Conservation (phyloP, 495 filamentous ascomycete genomes). For the Penicillium roqueforti region DNA sequence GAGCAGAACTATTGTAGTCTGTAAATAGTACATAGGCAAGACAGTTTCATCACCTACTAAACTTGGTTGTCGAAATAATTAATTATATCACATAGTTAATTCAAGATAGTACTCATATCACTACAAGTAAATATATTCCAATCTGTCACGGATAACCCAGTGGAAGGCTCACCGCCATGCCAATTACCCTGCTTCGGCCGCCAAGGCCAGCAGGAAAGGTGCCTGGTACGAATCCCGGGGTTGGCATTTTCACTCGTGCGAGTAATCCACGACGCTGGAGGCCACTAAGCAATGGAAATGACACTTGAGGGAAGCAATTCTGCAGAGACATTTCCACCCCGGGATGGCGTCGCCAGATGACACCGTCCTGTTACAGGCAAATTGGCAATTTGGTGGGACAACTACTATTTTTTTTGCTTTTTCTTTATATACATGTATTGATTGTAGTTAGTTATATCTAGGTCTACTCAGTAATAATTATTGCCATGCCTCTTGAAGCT, state of each 20-base stretch:
- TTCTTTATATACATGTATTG: too few species aligned
- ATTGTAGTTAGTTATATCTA: too few species aligned
- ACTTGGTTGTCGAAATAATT: too few species aligned
- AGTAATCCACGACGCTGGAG: constrained; percentile 57
- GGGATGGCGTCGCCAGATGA: constrained; percentile 57
- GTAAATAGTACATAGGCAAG: too few species aligned
- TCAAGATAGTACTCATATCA: neutral
- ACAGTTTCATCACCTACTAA: too few species aligned
- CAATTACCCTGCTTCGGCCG: constrained; percentile 40
- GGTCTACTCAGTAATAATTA: too few species aligned
- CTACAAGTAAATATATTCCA: neutral
- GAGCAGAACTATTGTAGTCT: too few species aligned
- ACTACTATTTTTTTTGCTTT: constrained; percentile 23
- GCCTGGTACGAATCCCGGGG: constrained; percentile 60
- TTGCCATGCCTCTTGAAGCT: too few species aligned
- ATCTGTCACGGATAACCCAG: constrained; percentile 50
- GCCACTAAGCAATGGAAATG: constrained; percentile 59
- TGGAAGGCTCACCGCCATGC: constrained; percentile 43
- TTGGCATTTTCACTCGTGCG: constrained; percentile 53
- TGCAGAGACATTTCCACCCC: constrained; percentile 60
- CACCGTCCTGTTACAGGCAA: constrained; percentile 48
- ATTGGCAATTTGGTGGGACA: constrained; percentile 39
- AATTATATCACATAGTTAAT: too few species aligned
- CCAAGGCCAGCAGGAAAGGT: constrained; percentile 44
- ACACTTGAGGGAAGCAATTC: constrained; percentile 64